These are phyloP conservation scores for Gelatoporia subvermispora DNA, from an alignment of 768 basidiomycete species.

Conservation along the genomic window DNA sequence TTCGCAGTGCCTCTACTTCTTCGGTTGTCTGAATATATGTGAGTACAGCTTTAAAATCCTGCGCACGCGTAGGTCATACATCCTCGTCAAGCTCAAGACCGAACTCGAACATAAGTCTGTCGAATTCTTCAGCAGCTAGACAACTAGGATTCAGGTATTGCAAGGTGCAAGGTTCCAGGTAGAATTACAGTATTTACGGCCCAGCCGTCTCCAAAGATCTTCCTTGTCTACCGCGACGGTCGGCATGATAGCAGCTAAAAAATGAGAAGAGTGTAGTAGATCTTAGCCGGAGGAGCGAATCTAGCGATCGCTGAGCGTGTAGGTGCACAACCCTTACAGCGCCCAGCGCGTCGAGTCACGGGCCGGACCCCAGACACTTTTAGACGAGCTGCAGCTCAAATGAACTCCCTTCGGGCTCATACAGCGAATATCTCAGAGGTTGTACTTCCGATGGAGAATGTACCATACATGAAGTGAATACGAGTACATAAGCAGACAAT, in stretches of 20 bases:
- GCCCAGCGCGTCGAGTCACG: too few relatives aligned
- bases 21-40: conserved; percentile 65
- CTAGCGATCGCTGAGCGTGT: not conserved
- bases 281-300: not conserved
- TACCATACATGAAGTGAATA: too few relatives aligned
- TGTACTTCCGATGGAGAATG: too few relatives aligned
- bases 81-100: conserved; percentile 98
- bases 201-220: conserved; percentile 87
- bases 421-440: too few relatives aligned
- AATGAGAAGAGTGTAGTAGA: not conserved
- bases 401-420: too few relatives aligned
- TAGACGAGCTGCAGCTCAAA: too few relatives aligned
- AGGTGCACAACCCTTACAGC: too few relatives aligned
- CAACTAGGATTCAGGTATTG: not conserved
- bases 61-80: conserved; percentile 43
- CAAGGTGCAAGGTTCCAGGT: not conserved
- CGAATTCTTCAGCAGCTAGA: conserved; percentile 90
- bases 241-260: conserved; percentile 53
- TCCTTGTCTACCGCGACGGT: conserved; percentile 95
- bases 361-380: too few relatives aligned
- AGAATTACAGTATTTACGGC: conserved; percentile 69
- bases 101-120: conserved; percentile 94
- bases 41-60: not conserved
- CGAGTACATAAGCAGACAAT: not conserved
- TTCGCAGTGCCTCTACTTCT: conserved; percentile 76